These are phyloP conservation scores for Psophocarpus tetragonolobus DNA, from an alignment of 306 rosid species.

Conservation along the genomic window DNA sequence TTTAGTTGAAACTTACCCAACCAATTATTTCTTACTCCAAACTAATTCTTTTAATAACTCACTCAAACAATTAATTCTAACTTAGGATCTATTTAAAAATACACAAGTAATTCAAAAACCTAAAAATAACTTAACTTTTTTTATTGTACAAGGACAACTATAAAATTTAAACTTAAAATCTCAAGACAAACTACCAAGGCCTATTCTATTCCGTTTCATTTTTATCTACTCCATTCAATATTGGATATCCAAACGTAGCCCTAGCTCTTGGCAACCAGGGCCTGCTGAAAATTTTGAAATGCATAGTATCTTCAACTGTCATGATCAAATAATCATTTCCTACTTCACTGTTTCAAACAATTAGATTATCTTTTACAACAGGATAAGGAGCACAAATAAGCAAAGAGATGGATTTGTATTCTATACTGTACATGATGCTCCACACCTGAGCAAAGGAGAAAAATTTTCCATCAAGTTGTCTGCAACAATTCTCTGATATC, in stretches of 20 bases:
- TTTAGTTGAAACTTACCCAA: too few relatives aligned
- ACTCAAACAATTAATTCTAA: too few relatives aligned
- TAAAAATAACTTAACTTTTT: too few relatives aligned
- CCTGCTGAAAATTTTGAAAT: neutral
- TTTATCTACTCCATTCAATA: neutral
- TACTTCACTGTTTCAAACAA: slow-evolving; percentile 14
- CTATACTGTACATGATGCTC: slow-evolving; percentile 34
- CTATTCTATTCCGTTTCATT: neutral
- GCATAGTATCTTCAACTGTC: neutral
- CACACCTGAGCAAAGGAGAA: slow-evolving; percentile 16
- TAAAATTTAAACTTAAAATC: too few relatives aligned
- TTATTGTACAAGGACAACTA: too few relatives aligned
- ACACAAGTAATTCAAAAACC: too few relatives aligned
- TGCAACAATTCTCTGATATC: slow-evolving; percentile 96
- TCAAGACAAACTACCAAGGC: too few relatives aligned
- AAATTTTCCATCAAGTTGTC: slow-evolving; percentile 51
- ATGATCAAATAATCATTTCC: neutral
- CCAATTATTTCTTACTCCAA: too few relatives aligned
- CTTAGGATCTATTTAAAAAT: too few relatives aligned
- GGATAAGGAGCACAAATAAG: neutral
- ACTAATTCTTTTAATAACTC: too few relatives aligned
- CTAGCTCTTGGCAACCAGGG: neutral
- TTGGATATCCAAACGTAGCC: neutral
- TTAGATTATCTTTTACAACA: slow-evolving; percentile 13
- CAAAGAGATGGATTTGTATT: slow-evolving; percentile 24